A percentile compares a stretch with the other conserved stretches of the same genome.
phyloP scores from a whole-genome alignment of 768 basidiomycete species.

The Trametes elegans region DNA sequence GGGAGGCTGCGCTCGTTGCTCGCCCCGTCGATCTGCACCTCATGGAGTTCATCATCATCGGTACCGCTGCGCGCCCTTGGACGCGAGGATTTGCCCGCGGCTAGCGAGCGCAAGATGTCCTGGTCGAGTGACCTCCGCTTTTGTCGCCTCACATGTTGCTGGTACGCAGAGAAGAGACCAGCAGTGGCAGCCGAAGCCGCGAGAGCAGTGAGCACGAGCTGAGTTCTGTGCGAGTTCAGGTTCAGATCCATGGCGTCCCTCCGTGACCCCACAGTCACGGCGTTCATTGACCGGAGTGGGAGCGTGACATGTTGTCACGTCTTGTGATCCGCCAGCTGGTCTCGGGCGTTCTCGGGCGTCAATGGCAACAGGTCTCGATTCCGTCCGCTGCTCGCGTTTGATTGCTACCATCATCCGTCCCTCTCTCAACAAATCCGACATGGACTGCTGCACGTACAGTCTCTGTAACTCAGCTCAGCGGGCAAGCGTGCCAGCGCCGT shows the following conservation, averaged over 20 bases:
- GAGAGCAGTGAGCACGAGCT: constrained; percentile 64
- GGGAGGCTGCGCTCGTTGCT: not conserved
- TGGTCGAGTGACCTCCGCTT: constrained; percentile 55
- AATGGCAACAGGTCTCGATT: not conserved
- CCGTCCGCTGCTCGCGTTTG: not conserved
- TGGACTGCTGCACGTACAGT: not conserved
- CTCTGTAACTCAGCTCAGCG: not conserved
- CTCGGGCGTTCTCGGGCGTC: not conserved
- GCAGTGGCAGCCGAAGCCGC: constrained; percentile 64
- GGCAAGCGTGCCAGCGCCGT: too few relatives aligned
- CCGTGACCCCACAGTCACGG: not conserved
- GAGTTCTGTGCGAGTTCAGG: constrained; percentile 52
- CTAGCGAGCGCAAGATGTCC: constrained; percentile 54
- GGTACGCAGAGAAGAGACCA: constrained; percentile 56
- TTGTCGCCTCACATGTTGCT: constrained; percentile 41
- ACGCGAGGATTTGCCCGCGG: constrained; percentile 16
- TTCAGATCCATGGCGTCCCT: constrained; percentile 25
- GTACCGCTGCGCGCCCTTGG: not conserved
- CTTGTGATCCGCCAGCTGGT: not conserved
- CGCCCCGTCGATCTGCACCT: constrained; percentile 3
- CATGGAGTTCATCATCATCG: constrained; percentile 1
- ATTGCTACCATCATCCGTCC: not conserved
- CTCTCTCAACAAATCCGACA: not conserved
- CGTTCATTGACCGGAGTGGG: not conserved
- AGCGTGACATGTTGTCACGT: not conserved